Evolutionary conservation across 768 basidiomycete species (phyloP), one percentile per base, ranked within the genome.

Genomic region (Rhizopogon vesiculosus): DNA sequence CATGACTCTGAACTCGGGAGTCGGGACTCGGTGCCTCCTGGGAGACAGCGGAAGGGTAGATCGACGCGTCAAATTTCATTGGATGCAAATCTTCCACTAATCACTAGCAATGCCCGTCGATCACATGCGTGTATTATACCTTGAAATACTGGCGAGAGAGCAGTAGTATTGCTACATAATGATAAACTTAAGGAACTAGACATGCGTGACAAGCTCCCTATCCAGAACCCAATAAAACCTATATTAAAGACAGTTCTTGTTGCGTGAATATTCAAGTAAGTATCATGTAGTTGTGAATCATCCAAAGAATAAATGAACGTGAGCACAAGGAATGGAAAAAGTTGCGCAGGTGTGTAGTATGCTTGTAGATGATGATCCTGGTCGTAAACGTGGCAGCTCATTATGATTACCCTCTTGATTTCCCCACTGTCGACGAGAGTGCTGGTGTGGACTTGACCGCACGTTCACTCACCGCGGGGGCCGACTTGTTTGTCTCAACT

Each of bases 261-360:
- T 67, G 75, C 78, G 78, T 79, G 76, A 76, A 78, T 80, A 75
- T 76, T 75, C 78, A 76, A 74, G 56, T 44, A 76, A 74, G 56
- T 43, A 50, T 66, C 61, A 66, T 70, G 66, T 72, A 66, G 68
- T 75, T 51, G 61, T 53, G 31, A 16, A 46, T 54, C 35, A 42
- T 39, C 54, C 40, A 42, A 54, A 0, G 45, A 42, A 13, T 52
- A 53, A 55, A 59, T 44, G 45, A 58, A 58, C 25, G 40, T n/a
- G 38, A 56, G 56, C 53, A 50, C 59, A 53, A 53, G 57, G 56
- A 56, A 53, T 44, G 38, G 35, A 48, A 46, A 41, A 25, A 25
- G 22, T 3, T 25, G 22, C 2, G 22, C 22, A 25, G 22, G 42
- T 7, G 12, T 13, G 35, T 35, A 54, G 51, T 51, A 39, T 52